phyloP scores from a whole-genome alignment of 2,329 filamentous ascomycete species.

The Hymenoscyphus linearis region DNA sequence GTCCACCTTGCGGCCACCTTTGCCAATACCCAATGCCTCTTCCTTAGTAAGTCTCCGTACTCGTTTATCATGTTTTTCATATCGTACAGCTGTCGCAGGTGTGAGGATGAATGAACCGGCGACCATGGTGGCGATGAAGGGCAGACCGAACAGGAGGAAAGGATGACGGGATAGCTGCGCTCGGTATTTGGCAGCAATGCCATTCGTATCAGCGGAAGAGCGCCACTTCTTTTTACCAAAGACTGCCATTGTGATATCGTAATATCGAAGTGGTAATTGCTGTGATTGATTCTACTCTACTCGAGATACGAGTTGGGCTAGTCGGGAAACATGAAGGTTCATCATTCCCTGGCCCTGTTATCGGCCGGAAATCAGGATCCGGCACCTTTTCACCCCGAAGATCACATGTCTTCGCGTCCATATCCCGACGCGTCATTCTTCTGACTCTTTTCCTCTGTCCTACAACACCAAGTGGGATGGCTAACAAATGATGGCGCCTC shows the following conservation, averaged over 20 bases:
- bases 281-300: too few relatives aligned
- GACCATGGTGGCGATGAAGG: constrained; percentile 85
- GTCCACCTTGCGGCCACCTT: constrained; percentile 64
- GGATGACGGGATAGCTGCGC: constrained; percentile 69
- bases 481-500: constrained; percentile 22
- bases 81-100: constrained; percentile 86
- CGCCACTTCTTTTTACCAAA: constrained; percentile 71
- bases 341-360: too few relatives aligned
- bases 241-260: constrained; percentile 43
- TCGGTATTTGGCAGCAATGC: constrained; percentile 73
- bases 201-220: constrained; percentile 58
- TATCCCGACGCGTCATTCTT: constrained; percentile 5
- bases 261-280: not conserved
- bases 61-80: constrained; percentile 88
- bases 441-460: constrained; percentile 5
- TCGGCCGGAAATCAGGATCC: not conserved
- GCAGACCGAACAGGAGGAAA: constrained; percentile 88
- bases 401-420: constrained; percentile 22
- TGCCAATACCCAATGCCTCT: constrained; percentile 78
- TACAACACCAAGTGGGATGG: constrained; percentile 16
- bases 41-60: constrained; percentile 80
- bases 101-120: constrained; percentile 92
- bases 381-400: not conserved
- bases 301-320: too few relatives aligned
- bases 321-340: too few relatives aligned